Conservation (phyloP, 352 stramenopile species). For the Globisporangium rhizosaccharum region DNA sequence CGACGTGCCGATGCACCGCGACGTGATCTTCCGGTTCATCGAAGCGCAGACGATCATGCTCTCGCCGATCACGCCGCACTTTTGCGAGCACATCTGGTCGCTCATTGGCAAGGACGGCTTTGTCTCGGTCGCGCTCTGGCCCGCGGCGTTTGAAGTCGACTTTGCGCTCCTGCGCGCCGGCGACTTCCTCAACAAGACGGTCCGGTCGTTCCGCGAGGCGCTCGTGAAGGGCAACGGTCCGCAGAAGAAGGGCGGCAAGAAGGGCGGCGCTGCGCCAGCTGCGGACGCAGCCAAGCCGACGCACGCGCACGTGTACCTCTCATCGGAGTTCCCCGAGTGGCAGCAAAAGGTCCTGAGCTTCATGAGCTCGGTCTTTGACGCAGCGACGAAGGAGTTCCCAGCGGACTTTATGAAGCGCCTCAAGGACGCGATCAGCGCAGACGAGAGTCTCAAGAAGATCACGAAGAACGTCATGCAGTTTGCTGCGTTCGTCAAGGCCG, state of each 20-base stretch:
- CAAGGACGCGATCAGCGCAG: slow-evolving; percentile 63
- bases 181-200: slow-evolving; percentile 91
- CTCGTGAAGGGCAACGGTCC: slow-evolving; percentile 59
- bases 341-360: slow-evolving; percentile 83
- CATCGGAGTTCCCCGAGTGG: slow-evolving; percentile 79
- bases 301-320: slow-evolving; percentile 84
- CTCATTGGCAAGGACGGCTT: slow-evolving; percentile 90
- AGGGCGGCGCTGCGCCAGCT: slow-evolving; percentile 44
- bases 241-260: slow-evolving; percentile 90
- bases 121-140: slow-evolving; percentile 88
- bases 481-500: slow-evolving; percentile 92
- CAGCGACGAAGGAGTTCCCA: slow-evolving; percentile 59
- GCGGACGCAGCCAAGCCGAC: slow-evolving; percentile 85
- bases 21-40: slow-evolving; percentile 92
- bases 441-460: slow-evolving; percentile 84
- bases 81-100: slow-evolving; percentile 91
- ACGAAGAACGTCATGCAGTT: slow-evolving; percentile 98
- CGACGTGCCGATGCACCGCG: slow-evolving; percentile 87
- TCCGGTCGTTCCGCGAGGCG: slow-evolving; percentile 88
- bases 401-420: slow-evolving; percentile 86
- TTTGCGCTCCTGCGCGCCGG: slow-evolving; percentile 90
- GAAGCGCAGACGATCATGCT: slow-evolving; percentile 93
- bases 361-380: slow-evolving; percentile 67
- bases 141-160: slow-evolving; percentile 82
- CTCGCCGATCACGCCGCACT: slow-evolving; percentile 95